phyloP scores from a whole-genome alignment of 164 flowering plant species.

The Dillenia suffruticosa region DNA sequence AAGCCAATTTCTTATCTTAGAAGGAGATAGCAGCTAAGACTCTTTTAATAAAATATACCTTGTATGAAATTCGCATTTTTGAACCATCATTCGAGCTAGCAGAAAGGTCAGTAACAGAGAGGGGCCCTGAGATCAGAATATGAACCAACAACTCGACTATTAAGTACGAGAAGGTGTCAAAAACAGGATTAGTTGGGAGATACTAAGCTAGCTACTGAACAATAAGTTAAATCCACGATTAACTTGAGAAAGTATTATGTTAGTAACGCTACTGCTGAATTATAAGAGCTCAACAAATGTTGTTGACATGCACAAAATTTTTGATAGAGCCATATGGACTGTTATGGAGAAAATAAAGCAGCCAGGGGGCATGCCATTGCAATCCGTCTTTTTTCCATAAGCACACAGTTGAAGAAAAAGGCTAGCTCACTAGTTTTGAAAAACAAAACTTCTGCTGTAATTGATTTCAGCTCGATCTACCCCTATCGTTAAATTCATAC shows the following conservation, averaged over 20 bases:
- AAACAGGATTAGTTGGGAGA: neutral
- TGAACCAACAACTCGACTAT: neutral
- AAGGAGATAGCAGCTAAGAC: neutral
- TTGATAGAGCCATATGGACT: too few relatives aligned
- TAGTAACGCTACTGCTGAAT: neutral
- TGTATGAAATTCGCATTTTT: conserved; percentile 48
- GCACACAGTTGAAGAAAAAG: too few relatives aligned
- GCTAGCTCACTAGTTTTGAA: too few relatives aligned
- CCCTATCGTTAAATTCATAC: too few relatives aligned
- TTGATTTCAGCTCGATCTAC: too few relatives aligned
- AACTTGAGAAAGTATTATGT: neutral
- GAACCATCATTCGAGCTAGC: conserved; percentile 23
- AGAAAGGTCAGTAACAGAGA: conserved; percentile 40
- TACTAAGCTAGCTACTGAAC: neutral
- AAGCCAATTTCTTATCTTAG: neutral
- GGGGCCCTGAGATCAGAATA: conserved; percentile 36
- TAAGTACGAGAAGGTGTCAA: neutral
- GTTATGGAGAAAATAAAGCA: too few relatives aligned
- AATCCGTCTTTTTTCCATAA: too few relatives aligned
- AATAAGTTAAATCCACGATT: neutral
- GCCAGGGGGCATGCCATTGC: too few relatives aligned
- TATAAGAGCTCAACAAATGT: neutral
- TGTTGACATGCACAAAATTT: too few relatives aligned
- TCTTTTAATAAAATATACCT: conserved; percentile 26
- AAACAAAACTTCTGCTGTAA: too few relatives aligned